These are phyloP conservation scores for Trichosporon ovoides DNA, from an alignment of 1,284 basidiomycete species.

Conservation along the genomic window DNA sequence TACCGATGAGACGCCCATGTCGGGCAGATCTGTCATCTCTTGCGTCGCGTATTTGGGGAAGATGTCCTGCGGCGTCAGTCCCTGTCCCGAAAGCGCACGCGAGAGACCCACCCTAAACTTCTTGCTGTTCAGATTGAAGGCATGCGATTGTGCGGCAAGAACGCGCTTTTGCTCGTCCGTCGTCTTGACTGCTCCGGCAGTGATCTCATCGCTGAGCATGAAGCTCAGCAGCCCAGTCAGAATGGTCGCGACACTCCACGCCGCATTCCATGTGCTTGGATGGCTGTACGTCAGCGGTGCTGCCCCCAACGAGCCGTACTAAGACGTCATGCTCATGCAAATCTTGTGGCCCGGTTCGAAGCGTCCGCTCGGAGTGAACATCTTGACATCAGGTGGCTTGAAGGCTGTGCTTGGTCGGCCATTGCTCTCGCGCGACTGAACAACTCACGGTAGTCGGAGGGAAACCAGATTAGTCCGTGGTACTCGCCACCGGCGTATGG, in stretches of 20 bases:
- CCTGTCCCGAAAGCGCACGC: neutral
- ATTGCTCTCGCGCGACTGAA: neutral
- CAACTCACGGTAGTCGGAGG: conserved; percentile 72
- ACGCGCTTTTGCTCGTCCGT: conserved; percentile 71
- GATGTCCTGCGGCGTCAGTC: conserved; percentile 53
- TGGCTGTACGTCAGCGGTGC: conserved; percentile 28
- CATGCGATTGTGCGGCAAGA: conserved; percentile 73
- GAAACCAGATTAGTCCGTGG: conserved; percentile 69
- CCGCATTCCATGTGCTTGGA: conserved; percentile 50
- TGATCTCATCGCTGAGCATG: conserved; percentile 96
- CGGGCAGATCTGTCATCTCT: conserved; percentile 66
- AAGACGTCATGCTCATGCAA: conserved; percentile 93
- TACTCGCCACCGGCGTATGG: conserved; percentile 90
- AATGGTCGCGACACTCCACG: conserved; percentile 53
- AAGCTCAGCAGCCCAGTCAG: conserved; percentile 91
- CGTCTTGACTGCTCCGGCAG: conserved; percentile 80
- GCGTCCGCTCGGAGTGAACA: conserved; percentile 88
- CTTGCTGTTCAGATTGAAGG: conserved; percentile 73
- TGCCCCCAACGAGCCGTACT: conserved; percentile 55
- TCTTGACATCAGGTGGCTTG: conserved; percentile 95
- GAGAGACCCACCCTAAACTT: conserved; percentile 59
- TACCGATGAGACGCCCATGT: conserved; percentile 60
- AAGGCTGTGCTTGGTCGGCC: conserved; percentile 54
- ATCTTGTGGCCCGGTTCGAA: conserved; percentile 93
- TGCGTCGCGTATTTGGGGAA: conserved; percentile 76